Base-by-base conservation (phyloP, 768 basidiomycete species). In the Butyriboletus loyo region DNA sequence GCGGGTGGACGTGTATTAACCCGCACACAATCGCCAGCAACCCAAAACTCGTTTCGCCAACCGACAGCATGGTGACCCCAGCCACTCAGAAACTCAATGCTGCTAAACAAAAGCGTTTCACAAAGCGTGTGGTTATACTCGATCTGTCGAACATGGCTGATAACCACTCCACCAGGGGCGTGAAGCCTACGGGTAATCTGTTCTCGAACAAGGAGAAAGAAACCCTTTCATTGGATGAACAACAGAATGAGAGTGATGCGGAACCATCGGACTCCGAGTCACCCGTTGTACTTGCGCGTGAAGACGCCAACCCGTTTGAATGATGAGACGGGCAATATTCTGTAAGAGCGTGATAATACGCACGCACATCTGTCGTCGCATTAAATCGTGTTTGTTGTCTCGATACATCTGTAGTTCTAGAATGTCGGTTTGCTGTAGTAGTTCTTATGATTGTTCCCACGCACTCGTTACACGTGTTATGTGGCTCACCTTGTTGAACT, bases 1-100 rank as follows among this genome's bases (percentile, higher is more conserved):
- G 30, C 27, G 14, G 17, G 19, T 35, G 38, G 9, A 40, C 22
- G 5, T 32, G 28, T 25, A 37, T 37, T 27, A 2, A 48, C 32
- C 31, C 45, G 32, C 50, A 56, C 61, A 60, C 47, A 34, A 17
- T 54, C 15, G 15, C 28, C 66, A 93, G 92, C 68, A 97, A 97
- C 69, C 87, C 91, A 21, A 83, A 83, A 31, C 92, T 83, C 65
- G 77, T 95, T 63, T 98, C 96, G 17, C 96, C 96, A 3, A 97
- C 96, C 9, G 96, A 99, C 70, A 91, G 89, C 66, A 78, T 98
- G 71, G 84, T 98, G 79, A 96, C 93, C 3, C 96, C 96, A 4
- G 85, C 84, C 67, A 90, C 94, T 7, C 88, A 94, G 72, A 98
- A 98, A 71, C 80, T 98, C 47, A 87, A 78, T 45, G 89, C 89